Percentiles rank a stretch among this genome's conserved stretches.
Conservation (phyloP, 2,329 filamentous ascomycete species). For the Botryotinia convoluta region DNA sequence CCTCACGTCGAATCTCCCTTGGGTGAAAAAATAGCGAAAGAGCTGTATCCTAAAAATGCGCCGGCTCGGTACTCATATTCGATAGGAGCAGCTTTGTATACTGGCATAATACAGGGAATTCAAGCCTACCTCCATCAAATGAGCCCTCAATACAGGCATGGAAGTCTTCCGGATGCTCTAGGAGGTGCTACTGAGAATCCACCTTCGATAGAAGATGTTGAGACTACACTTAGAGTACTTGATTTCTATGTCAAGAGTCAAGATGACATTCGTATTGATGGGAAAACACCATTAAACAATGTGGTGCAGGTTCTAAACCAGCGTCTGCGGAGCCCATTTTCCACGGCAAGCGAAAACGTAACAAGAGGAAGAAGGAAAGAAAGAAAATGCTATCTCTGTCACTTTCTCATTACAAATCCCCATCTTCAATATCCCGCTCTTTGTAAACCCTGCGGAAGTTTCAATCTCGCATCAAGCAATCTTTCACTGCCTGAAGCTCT, state of each 20-base stretch:
- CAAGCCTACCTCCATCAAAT: conserved; percentile 23
- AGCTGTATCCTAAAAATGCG: conserved; percentile 23
- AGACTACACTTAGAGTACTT: conserved; percentile 10
- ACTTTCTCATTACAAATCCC: not conserved
- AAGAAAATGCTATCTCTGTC: conserved; percentile 6
- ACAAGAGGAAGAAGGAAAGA: not conserved
- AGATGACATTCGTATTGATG: not conserved
- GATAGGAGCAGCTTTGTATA: not conserved
- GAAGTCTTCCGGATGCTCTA: conserved; percentile 20
- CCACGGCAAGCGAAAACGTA: not conserved
- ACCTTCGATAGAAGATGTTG: conserved; percentile 10
- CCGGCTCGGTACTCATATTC: conserved; percentile 5
- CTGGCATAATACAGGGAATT: conserved; percentile 22
- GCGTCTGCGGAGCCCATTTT: not conserved
- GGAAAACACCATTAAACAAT: not conserved
- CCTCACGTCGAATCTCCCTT: conserved; percentile 11
- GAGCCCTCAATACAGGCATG: conserved; percentile 8
- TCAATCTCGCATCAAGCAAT: conserved; percentile 24
- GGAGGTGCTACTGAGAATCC: not conserved
- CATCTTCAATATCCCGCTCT: conserved; percentile 24
- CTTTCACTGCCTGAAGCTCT: conserved; percentile 25
- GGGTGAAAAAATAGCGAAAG: conserved; percentile 16
- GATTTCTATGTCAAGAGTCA: conserved; percentile 3
- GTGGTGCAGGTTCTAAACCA: not conserved
- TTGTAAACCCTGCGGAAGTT: conserved; percentile 25